Evolutionary conservation across 768 basidiomycete species (phyloP), one percentile per base, ranked within the genome.

Genomic region (Kwoniella mangroviensis): DNA sequence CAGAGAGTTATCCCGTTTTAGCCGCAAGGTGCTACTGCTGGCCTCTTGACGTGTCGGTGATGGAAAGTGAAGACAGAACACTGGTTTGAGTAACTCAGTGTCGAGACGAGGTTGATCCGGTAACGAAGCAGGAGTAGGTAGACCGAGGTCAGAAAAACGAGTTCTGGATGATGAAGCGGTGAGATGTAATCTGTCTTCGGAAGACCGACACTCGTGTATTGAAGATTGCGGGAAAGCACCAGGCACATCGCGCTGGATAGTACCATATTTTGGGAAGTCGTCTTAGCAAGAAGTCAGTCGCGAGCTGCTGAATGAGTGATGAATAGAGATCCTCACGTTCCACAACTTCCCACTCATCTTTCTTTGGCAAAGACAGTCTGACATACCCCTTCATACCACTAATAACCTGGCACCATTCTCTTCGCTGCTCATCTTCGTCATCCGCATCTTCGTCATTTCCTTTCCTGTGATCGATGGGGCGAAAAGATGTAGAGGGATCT

Each of bases 291-390:
- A 45, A 28, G 34, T 57, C 12, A 42, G 57, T 56, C 51, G 21
- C 4, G 11, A 9, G 55, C 63, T 53, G 24, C 12, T 49, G 6
- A 13, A 49, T 49, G 15, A 60, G 55, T 2, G n/a, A 22, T 13
- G 2, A 24, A 34, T 9, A 21, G 19, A 41, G 13, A 12, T 5
- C 63, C 78, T 73, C 54, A 79, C 78, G 71, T n/a, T 75, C 63
- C 43, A 79, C 56, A 7, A 77, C 65, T 58, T 79, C 74, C 76
- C 78, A 79, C 51, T 69, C 73, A 26, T 79, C 78, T 15, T 51
- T 51, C 49, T 70, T 62, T 1, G 62, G 26, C 5, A 54, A 10
- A n/a, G 41, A 42, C 6, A 66, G 49, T 40, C 26, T 54, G 34
- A 55, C 24, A 52, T 60, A 73, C 2, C 72, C 72, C 28, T 55